Conservation (phyloP, 805 yeast species). For the Starmerella roubikii region DNA sequence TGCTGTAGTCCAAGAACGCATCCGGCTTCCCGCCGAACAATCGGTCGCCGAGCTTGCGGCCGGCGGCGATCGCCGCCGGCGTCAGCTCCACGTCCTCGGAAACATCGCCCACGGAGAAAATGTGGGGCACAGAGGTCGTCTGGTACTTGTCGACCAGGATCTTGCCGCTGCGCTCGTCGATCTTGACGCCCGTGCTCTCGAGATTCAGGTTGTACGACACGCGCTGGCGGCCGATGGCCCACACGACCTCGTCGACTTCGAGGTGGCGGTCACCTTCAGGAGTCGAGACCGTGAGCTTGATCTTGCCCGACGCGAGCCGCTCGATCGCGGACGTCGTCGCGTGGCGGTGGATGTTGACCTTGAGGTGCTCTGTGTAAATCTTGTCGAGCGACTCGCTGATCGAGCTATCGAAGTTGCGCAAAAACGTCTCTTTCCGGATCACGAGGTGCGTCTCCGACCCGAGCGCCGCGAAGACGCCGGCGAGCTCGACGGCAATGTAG, state of each 20-base stretch:
- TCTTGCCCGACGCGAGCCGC: slow-evolving; percentile 30
- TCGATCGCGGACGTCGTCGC: slow-evolving; percentile 37
- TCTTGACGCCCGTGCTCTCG: slow-evolving; percentile 59
- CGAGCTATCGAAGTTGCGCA: slow-evolving; percentile 73
- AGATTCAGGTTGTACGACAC: slow-evolving; percentile 53
- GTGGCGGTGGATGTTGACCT: slow-evolving; percentile 65
- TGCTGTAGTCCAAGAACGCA: slow-evolving; percentile 62
- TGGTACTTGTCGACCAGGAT: slow-evolving; percentile 79
- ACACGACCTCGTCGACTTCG: slow-evolving; percentile 65
- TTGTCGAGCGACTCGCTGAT: slow-evolving; percentile 71
- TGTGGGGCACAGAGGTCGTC: slow-evolving; percentile 53
- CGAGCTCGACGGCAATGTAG: slow-evolving; percentile 87
- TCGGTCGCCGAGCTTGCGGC: slow-evolving; percentile 84
- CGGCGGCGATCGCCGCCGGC: slow-evolving; percentile 98
- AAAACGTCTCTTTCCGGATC: slow-evolving; percentile 80
- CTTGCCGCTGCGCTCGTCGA: slow-evolving; percentile 42
- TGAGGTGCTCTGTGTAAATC: slow-evolving; percentile 64
- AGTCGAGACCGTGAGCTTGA: slow-evolving; percentile 1
- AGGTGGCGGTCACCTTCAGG: slow-evolving; percentile 21
- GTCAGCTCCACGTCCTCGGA: slow-evolving; percentile 87
- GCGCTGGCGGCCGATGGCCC: slow-evolving; percentile 91
- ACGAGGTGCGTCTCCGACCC: slow-evolving; percentile 78
- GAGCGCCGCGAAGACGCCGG: slow-evolving; percentile 84
- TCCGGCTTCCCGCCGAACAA: slow-evolving; percentile 68
- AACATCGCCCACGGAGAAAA: slow-evolving; percentile 87